Evolutionary conservation across 2,329 filamentous ascomycete species (phyloP), one percentile per base, ranked within the genome.

Genomic region (Trichoderma sp.): DNA sequence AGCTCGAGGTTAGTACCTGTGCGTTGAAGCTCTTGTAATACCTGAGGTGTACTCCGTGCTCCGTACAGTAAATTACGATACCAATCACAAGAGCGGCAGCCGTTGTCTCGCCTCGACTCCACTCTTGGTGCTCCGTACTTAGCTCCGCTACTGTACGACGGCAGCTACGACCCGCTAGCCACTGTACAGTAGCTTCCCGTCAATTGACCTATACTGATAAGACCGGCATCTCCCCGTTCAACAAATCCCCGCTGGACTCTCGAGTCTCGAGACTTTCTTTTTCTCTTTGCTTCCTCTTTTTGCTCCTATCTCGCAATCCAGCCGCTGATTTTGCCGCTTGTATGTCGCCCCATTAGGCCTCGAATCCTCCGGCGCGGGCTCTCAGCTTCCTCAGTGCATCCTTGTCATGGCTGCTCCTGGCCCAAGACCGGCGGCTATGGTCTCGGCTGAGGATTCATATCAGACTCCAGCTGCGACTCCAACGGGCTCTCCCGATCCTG

Each of bases 401-500:
- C 52, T 37, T 19, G 35, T 17, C 42, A 58, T 64, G 67, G 37
- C 53, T 64, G 29, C 59, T 34, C 29, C 37, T 57, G n/a, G 53
- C 25, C 53, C 42, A 10, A 52, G 45, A 25, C 53, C 59, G 34
- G 32, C 53, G 39, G 25, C 32, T 2, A 52, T 58, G 50, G 35
- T 52, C 29, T 29, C 67, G 39, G 61, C 15, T 2, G 60, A 68
- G 54, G 29, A 13, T 37, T 59, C 61, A 17, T 68, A 68, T 25
- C 67, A 52, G 12, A 68, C 67, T 42, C 67, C 67, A 54, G 60
- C 35, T 4, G 54, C 67, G 27, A 68, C 67, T 48, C 67, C 67
- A 19, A 56, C 52, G 34, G 56, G 56, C n/a, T 60, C 67, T 17
- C 37, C 61, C 10, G 42, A 39, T 17, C 61, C 56, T 35, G 50